A percentile compares a stretch with the other conserved stretches of the same genome.
Evolutionary conservation across 148 eudicot genomes (phyloP).

Genomic region (Cornus florida): DNA sequence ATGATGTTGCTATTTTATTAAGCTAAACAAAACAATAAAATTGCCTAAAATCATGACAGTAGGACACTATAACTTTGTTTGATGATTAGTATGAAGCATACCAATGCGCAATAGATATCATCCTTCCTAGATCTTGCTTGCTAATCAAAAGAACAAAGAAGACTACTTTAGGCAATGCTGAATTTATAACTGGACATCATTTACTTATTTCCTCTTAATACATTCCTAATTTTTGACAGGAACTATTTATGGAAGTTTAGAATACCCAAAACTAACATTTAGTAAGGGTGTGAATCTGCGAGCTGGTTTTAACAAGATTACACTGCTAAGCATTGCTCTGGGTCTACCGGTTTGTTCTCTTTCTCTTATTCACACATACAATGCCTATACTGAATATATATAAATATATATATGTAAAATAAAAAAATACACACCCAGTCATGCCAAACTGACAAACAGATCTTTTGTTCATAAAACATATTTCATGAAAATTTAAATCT

Average conservation of each 20-base stretch:
- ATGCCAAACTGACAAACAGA: no score
- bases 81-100: neutral
- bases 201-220: neutral
- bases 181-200: neutral
- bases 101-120: neutral
- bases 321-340: slow-evolving; percentile 91
- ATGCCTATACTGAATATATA: no score
- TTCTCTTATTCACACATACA: slow-evolving; percentile 1
- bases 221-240: slow-evolving; percentile 42
- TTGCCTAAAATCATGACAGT: neutral
- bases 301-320: slow-evolving; percentile 81
- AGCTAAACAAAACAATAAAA: neutral
- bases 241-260: slow-evolving; percentile 80
- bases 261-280: slow-evolving; percentile 68
- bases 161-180: neutral
- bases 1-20: neutral
- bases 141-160: neutral
- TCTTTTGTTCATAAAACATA: no score
- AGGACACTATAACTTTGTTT: neutral
- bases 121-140: neutral
- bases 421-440: no score
- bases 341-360: slow-evolving; percentile 82
- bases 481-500: neutral
- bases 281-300: slow-evolving; percentile 70
- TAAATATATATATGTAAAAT: no score